Evolutionary conservation across 139 green algal species (phyloP).

Genomic region (Astrephomene gubernaculifera): DNA sequence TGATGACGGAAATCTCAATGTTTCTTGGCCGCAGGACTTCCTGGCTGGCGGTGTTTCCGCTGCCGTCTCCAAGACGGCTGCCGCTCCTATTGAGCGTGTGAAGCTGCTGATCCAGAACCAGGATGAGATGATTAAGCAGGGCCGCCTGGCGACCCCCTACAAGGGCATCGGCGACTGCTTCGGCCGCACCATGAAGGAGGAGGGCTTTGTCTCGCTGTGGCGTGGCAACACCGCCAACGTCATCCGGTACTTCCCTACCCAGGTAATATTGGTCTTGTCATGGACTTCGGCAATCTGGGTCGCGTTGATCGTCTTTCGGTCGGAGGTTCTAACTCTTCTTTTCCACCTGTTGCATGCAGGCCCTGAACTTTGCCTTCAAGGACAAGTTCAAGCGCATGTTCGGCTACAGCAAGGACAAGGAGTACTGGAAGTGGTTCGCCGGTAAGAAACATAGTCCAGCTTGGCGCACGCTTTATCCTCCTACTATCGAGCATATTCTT

Average conservation of each 20-base stretch:
- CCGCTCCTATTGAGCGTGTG: slow-evolving; percentile 95
- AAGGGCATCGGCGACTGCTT: slow-evolving; percentile 98
- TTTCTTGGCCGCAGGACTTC: slow-evolving; percentile 62
- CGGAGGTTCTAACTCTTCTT: no score
- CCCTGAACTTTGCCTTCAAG: slow-evolving; percentile 99
- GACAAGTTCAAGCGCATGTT: slow-evolving; percentile 99
- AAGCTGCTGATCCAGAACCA: slow-evolving; percentile 94
- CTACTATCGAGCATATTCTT: no score
- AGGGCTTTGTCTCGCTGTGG: slow-evolving; percentile 96
- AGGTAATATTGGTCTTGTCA: slow-evolving; percentile 45
- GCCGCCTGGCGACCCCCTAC: slow-evolving; percentile 75
- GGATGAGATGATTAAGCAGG: slow-evolving; percentile 80
- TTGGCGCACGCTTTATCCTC: no score
- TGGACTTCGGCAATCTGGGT: no score
- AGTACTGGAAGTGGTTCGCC: slow-evolving; percentile 97
- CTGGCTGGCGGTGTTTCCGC: slow-evolving; percentile 72
- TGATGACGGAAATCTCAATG: neutral
- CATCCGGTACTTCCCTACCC: slow-evolving; percentile 93
- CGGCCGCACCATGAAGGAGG: slow-evolving; percentile 85
- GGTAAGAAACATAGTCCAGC: no score
- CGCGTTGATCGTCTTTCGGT: no score
- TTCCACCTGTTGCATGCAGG: slow-evolving; percentile 59
- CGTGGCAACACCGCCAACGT: slow-evolving; percentile 98
- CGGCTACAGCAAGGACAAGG: slow-evolving; percentile 91
- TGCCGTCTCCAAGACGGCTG: slow-evolving; percentile 93